These are phyloP conservation scores for Tylopilus subfusipes DNA, from an alignment of 768 basidiomycete genomes.

Conservation along the genomic window DNA sequence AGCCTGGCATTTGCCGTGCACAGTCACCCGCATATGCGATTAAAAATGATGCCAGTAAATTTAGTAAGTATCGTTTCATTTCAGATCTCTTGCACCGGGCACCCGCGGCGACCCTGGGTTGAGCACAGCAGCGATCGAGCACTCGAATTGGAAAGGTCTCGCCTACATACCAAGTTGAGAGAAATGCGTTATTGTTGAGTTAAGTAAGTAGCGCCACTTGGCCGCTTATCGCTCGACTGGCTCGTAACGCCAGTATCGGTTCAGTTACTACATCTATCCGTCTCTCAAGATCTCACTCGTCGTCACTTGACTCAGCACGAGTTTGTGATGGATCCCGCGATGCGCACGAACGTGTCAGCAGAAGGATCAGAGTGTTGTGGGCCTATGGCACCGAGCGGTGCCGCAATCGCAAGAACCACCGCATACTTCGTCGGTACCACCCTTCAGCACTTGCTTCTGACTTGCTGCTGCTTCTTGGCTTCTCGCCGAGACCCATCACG, in stretches of 20 bases:
- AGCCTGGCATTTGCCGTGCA: conserved; percentile 4
- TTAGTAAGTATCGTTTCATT: conserved; percentile 5
- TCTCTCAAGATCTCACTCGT: not conserved
- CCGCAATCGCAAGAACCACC: conserved; percentile 8
- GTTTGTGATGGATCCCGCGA: conserved; percentile 10
- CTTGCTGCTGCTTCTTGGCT: conserved; percentile 7
- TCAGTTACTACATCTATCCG: not conserved
- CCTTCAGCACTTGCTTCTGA: conserved; percentile 14
- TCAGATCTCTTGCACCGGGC: not conserved
- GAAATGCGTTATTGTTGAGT: not conserved
- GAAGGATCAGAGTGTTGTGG: not conserved
- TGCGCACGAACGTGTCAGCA: conserved; percentile 3
- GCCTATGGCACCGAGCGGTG: conserved; percentile 5
- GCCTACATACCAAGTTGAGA: conserved; percentile 1
- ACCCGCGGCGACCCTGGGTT: conserved; percentile 16
- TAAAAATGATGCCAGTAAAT: not conserved
- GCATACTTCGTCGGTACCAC: not conserved
- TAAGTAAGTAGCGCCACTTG: not conserved
- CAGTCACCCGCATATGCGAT: not conserved
- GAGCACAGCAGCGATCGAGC: not conserved
- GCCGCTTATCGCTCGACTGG: not conserved
- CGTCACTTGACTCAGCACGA: not conserved
- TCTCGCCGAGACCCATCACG: conserved; percentile 2
- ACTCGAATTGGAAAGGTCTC: not conserved
- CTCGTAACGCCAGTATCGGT: not conserved